A percentile compares a stretch with the other conserved stretches of the same genome.
Conservation (phyloP, 163 green algal genomes). For the Scenedesmus sp. region DNA sequence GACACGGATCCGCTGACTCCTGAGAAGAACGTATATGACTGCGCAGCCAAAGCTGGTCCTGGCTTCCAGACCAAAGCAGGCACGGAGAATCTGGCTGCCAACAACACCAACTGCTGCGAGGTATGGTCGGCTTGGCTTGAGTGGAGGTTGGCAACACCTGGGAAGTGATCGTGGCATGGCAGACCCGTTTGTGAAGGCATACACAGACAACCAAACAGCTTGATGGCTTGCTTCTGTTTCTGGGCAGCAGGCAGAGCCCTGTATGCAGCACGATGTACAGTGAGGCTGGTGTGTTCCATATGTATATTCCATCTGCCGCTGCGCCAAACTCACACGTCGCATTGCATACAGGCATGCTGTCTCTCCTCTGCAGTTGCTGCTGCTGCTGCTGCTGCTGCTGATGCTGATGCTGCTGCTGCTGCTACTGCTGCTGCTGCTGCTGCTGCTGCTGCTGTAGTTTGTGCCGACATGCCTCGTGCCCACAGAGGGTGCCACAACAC, state of each 20-base stretch:
- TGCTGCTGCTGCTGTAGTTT: slow-evolving; percentile 4
- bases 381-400: neutral
- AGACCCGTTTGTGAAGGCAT: too few species aligned
- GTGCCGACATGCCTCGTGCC: neutral
- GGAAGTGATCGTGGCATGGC: neutral
- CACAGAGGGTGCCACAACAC: too few species aligned
- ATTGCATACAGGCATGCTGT: too few species aligned
- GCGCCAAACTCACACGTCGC: too few species aligned
- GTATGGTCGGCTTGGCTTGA: neutral
- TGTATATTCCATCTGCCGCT: too few species aligned
- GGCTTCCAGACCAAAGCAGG: neutral
- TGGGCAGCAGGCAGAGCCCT: too few species aligned
- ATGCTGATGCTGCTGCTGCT: neutral
- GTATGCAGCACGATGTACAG: too few species aligned
- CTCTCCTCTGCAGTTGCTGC: neutral
- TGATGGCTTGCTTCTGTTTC: too few species aligned
- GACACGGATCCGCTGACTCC: neutral
- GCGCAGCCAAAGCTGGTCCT: neutral
- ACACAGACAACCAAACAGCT: too few species aligned
- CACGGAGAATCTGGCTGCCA: neutral
- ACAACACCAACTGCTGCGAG: neutral
- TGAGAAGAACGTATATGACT: neutral
- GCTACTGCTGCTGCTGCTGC: neutral
- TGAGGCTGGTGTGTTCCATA: too few species aligned
- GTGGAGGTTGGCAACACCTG: neutral